phyloP scores from a whole-genome alignment of 2,329 filamentous ascomycete genomes.

The Akanthomyces uredinophilus region DNA sequence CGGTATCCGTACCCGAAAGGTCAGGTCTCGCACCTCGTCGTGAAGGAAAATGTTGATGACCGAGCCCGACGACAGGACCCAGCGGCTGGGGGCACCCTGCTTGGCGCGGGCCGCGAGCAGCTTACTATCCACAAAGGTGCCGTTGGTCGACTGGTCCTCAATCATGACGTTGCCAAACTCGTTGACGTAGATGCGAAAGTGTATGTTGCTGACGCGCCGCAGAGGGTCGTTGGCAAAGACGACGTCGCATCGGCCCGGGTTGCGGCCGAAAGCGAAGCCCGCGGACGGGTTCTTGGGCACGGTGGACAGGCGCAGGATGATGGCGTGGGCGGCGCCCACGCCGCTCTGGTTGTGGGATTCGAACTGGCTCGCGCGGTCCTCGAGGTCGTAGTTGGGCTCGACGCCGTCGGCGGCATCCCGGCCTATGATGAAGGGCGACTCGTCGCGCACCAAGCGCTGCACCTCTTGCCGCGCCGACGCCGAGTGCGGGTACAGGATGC shows the following conservation, averaged over 20 bases:
- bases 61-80: slow-evolving; percentile 67
- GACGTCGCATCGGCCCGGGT: slow-evolving; percentile 65
- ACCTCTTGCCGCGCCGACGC: slow-evolving; percentile 67
- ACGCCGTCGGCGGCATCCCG: slow-evolving; percentile 45
- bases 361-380: slow-evolving; percentile 47
- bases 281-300: slow-evolving; percentile 59
- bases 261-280: slow-evolving; percentile 86
- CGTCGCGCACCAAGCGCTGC: slow-evolving; percentile 41
- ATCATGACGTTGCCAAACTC: slow-evolving; percentile 83
- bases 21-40: slow-evolving; percentile 53
- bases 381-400: slow-evolving; percentile 44
- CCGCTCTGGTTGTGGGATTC: slow-evolving; percentile 33
- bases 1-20: slow-evolving; percentile 83
- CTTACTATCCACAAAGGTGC: slow-evolving; percentile 75
- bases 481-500: slow-evolving; percentile 77
- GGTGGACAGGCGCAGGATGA: slow-evolving; percentile 77
- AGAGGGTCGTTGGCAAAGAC: slow-evolving; percentile 60
- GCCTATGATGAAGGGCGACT: slow-evolving; percentile 46
- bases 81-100: slow-evolving; percentile 31
- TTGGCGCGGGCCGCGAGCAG: slow-evolving; percentile 49
- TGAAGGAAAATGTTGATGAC: slow-evolving; percentile 65
- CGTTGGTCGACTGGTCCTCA: slow-evolving; percentile 92
- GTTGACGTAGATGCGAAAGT: slow-evolving; percentile 92
- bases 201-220: slow-evolving; percentile 83
- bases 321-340: slow-evolving; percentile 53